Conservation (phyloP, 2,329 filamentous ascomycete genomes). For the Colletotrichum spinosum region DNA sequence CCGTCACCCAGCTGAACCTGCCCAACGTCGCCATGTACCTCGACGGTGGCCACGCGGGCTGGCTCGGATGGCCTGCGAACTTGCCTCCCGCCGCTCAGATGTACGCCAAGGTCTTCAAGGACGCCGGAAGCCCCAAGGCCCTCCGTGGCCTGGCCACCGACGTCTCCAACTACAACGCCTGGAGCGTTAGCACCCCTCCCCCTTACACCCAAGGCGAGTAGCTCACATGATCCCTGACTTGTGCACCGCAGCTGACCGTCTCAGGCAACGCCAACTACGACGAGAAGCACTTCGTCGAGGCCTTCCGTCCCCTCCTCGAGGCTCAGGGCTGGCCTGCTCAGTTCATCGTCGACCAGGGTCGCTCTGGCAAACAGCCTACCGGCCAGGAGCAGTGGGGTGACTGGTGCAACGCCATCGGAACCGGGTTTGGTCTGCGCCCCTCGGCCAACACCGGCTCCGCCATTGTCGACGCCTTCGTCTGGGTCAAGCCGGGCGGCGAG, state of each 20-base stretch:
- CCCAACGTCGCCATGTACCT: constrained; percentile 69
- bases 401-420: constrained; percentile 75
- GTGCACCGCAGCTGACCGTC: constrained; percentile 41
- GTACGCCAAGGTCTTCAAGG: constrained; percentile 60
- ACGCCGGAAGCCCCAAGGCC: constrained; percentile 59
- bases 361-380: constrained; percentile 64
- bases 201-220: constrained; percentile 55
- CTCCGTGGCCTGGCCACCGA: constrained; percentile 69
- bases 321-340: constrained; percentile 57
- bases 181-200: constrained; percentile 54
- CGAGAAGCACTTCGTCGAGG: constrained; percentile 67
- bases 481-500: constrained; percentile 76
- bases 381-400: constrained; percentile 72
- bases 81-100: constrained; percentile 59
- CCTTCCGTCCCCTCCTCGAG: constrained; percentile 73
- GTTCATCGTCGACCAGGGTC: constrained; percentile 64
- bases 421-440: constrained; percentile 74
- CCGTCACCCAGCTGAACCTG: constrained; percentile 62
- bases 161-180: constrained; percentile 67
- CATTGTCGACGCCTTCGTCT: constrained; percentile 74
- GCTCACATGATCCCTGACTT: too few relatives aligned
- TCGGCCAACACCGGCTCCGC: constrained; percentile 69
- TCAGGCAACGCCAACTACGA: constrained; percentile 62
- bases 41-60: constrained; percentile 65
- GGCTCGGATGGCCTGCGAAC: constrained; percentile 69